These are phyloP conservation scores for Hypoxylon sp. DNA, from an alignment of 2,329 filamentous ascomycete species.

Conservation along the genomic window DNA sequence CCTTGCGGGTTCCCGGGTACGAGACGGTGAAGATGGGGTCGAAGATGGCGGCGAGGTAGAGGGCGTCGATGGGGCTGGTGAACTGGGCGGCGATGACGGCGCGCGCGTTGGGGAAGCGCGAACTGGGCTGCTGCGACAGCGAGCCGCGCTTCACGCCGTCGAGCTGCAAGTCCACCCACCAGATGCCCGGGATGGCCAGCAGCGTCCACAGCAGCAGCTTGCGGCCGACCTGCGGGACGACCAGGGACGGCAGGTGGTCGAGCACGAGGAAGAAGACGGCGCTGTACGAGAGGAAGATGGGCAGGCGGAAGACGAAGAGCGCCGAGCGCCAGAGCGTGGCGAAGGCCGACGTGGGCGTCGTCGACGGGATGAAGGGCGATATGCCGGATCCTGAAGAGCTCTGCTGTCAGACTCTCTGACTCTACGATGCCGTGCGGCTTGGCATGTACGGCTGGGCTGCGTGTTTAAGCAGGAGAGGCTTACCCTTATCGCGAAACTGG, in stretches of 20 bases:
- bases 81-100: constrained; percentile 89
- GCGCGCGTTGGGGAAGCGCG: constrained; percentile 78
- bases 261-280: constrained; percentile 80
- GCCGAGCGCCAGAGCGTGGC: constrained; percentile 71
- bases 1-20: constrained; percentile 76
- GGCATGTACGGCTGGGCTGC: not conserved
- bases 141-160: constrained; percentile 95
- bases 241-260: constrained; percentile 72
- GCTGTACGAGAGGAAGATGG: constrained; percentile 74
- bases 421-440: not conserved
- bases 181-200: constrained; percentile 88
- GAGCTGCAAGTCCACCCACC: constrained; percentile 98
- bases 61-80: constrained; percentile 88
- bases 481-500: constrained; percentile 90
- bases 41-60: constrained; percentile 96
- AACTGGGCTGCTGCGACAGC: constrained; percentile 74
- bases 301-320: constrained; percentile 82
- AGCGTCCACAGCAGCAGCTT: constrained; percentile 90
- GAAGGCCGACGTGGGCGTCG: constrained; percentile 68
- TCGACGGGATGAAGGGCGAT: constrained; percentile 89
- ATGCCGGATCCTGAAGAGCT: constrained; percentile 84
- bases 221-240: constrained; percentile 64
- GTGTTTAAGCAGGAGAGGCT: constrained; percentile 22
- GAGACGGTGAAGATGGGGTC: constrained; percentile 92
- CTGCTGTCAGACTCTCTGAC: not conserved